Percentiles rank a stretch among this genome's conserved stretches.
Conservation (phyloP, 2,329 filamentous ascomycete species). For the Alternaria dauci region DNA sequence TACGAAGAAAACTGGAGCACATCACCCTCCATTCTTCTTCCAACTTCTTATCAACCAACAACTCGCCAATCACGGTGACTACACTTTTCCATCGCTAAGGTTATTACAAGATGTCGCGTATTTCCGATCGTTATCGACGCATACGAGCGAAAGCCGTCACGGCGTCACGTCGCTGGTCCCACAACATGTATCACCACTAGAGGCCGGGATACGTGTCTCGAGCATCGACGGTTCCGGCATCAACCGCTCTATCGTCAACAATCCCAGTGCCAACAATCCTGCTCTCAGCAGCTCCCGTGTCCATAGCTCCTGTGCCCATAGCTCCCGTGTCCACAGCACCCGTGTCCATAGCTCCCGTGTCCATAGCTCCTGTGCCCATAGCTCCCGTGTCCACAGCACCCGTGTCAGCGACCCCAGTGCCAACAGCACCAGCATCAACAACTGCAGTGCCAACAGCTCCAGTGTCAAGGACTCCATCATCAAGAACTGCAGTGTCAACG, state of each 20-base stretch:
- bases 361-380: background rate
- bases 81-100: background rate
- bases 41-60: background rate
- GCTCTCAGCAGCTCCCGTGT: background rate
- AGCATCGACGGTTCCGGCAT: background rate
- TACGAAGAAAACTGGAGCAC: background rate
- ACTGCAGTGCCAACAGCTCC: background rate
- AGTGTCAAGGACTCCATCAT: background rate
- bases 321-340: background rate
- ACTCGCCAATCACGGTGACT: background rate
- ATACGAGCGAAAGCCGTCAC: background rate
- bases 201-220: background rate
- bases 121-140: background rate
- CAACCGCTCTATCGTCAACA: background rate
- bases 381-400: background rate
- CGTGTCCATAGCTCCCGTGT: too few species aligned
- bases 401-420: background rate
- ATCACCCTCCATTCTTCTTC: background rate
- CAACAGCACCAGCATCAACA: background rate
- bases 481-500: background rate
- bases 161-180: background rate
- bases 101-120: background rate
- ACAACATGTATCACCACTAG: background rate
- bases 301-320: background rate
- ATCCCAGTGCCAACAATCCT: too few species aligned